Evolutionary conservation across 176 grass and related monocot species (phyloP), one percentile per base, ranked within the genome.

Genomic region (Ananas comosus): DNA sequence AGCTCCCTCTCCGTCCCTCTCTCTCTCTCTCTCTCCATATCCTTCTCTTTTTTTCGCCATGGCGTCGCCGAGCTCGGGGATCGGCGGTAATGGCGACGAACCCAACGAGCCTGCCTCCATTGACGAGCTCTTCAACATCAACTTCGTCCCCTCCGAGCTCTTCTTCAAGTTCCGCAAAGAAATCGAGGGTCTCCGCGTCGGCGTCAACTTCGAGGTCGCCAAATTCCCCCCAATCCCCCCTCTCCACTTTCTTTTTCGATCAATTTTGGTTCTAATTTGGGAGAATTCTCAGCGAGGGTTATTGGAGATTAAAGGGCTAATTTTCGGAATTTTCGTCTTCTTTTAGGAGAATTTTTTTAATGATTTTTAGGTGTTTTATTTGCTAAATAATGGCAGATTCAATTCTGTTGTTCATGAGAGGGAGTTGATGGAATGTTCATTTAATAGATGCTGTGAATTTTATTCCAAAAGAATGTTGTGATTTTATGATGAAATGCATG

Each of bases 101-200:
- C 75, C 78, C 10, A 75, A 80, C 42, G 80, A 76, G 4, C 93
- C 89, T 24, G 71, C 80, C 65, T 76, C 84, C 28, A 70, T 97
- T n/a, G 89, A 90, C 51, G 93, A 97, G 77, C 86, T 89, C 59
- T 97, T 87, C 86, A 69, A 80, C 74, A 97, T 97, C 79, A 97
- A 92, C 82, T 68, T 88, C 17, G 84, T 92, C 12, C 89, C 89
- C 27, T 88, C 89, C 42, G 89, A 97, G 79, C 86, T 97, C 64
- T 88, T 81, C 86, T 73, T 97, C 86, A 92, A 97, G 81, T 97
- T 97, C 72, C 89, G 93, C 67, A 97, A 92, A 82, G 86, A 92
- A 84, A 66, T 97, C 25, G 70, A 88, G 82, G 79, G 82, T 19
- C 59, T 92, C 68, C 93, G 93, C 77, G 84, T 97, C 63, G 93